Evolutionary conservation across 192 early-diverging fungal species (phyloP).

Genomic region (Mortierella alpina): DNA sequence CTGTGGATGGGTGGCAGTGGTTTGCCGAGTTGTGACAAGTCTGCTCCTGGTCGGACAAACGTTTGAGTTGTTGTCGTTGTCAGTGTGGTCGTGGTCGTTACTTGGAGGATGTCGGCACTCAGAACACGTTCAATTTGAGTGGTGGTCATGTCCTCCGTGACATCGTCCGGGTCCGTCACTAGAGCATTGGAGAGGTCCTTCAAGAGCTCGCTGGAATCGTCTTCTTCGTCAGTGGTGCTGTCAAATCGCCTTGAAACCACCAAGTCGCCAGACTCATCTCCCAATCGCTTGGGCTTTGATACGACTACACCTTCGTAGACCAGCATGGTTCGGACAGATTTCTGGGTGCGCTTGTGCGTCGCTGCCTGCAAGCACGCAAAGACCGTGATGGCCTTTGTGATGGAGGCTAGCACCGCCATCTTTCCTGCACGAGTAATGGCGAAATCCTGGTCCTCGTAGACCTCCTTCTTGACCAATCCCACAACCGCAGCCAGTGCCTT

Average conservation of each 20-base stretch:
- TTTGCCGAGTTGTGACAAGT: conserved; percentile 44
- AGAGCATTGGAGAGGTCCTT: conserved; percentile 41
- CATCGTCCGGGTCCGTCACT: conserved; percentile 46
- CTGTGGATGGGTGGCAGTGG: conserved; percentile 33
- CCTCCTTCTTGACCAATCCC: conserved; percentile 79
- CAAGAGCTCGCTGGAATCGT: conserved; percentile 36
- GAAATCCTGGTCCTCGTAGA: conserved; percentile 75
- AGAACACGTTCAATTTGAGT: conserved; percentile 48
- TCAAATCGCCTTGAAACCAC: conserved; percentile 13
- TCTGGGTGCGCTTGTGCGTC: conserved; percentile 70
- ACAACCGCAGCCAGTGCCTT: conserved; percentile 86
- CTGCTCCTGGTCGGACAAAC: conserved; percentile 44
- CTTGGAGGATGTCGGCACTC: conserved; percentile 46
- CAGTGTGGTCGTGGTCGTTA: conserved; percentile 44
- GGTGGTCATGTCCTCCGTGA: conserved; percentile 48
- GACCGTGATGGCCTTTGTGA: conserved; percentile 86
- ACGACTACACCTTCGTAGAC: conserved; percentile 74
- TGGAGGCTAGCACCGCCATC: conserved; percentile 74
- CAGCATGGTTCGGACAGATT: conserved; percentile 55
- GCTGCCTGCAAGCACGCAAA: conserved; percentile 89
- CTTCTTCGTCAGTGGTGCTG: conserved; percentile 52
- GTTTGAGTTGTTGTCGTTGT: conserved; percentile 49
- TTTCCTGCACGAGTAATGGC: conserved; percentile 68
- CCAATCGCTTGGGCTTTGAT: conserved; percentile 51
- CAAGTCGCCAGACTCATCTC: conserved; percentile 42